phyloP scores from a whole-genome alignment of 169 alveolate genomes.

The Plasmodium vivax region DNA sequence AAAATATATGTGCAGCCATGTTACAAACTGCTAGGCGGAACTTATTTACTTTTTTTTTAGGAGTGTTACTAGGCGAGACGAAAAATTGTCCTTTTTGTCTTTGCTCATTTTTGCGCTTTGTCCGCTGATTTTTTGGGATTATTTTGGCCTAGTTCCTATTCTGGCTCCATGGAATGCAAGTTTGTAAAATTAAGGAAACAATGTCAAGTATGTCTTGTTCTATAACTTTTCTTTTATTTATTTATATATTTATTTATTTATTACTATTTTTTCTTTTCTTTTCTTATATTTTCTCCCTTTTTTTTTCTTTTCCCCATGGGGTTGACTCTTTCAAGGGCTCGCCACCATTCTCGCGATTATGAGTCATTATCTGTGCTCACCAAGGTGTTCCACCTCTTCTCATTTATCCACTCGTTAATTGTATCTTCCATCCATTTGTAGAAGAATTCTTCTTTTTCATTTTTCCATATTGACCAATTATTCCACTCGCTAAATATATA shows the following conservation, averaged over 20 bases:
- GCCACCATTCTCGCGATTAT: not conserved
- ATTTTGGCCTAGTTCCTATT: not conserved
- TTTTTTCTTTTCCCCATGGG: not conserved
- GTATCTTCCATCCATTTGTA: not conserved
- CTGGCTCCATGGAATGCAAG: not conserved
- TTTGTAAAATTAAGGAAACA: not conserved
- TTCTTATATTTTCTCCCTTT: too few relatives aligned
- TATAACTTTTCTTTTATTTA: not conserved
- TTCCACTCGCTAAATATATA: not conserved
- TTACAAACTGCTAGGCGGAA: not conserved
- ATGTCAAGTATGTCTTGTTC: not conserved
- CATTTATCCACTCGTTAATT: conserved; percentile 8
- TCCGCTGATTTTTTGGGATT: not conserved
- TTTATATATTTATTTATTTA: too few relatives aligned
- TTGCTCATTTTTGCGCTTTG: not conserved
- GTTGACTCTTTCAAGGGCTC: not conserved
- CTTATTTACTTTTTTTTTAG: too few relatives aligned
- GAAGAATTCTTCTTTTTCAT: not conserved
- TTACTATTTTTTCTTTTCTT: too few relatives aligned
- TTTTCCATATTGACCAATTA: conserved; percentile 13
- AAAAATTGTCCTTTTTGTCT: not conserved
- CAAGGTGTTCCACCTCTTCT: not conserved
- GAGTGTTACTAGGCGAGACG: not conserved
- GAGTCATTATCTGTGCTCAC: not conserved
- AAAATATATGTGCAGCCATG: not conserved